Conservation (phyloP, 2,329 filamentous ascomycete species). For the Bertia moriformis region DNA sequence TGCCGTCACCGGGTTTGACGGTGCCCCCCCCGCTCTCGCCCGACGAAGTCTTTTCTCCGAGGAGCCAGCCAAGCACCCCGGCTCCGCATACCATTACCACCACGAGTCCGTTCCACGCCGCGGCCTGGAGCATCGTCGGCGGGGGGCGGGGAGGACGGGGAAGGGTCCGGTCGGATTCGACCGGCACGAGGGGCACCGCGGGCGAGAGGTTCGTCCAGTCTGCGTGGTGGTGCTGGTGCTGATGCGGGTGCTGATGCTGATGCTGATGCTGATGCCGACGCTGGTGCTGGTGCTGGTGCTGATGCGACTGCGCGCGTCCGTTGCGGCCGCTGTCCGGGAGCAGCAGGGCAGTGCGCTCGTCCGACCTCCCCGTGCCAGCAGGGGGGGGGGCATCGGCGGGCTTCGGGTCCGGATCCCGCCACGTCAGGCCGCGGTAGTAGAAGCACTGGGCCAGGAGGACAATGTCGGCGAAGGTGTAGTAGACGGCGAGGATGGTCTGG, state of each 20-base stretch:
- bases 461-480: conserved; percentile 83
- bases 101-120: conserved; percentile 61
- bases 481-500: conserved; percentile 71
- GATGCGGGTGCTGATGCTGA: too few species aligned
- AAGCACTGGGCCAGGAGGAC: conserved; percentile 82
- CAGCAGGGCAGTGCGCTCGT: conserved; percentile 38
- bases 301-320: too few species aligned
- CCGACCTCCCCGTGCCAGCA: conserved; percentile 19
- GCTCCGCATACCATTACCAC: conserved; percentile 72
- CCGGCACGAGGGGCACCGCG: conserved; percentile 65
- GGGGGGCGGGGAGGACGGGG: conserved; percentile 25
- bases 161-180: conserved; percentile 24
- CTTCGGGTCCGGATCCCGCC: conserved; percentile 27
- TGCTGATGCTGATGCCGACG: too few species aligned
- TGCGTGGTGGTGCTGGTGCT: conserved; percentile 30
- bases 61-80: conserved; percentile 73
- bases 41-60: conserved; percentile 43
- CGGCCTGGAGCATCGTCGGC: conserved; percentile 33
- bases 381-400: not conserved
- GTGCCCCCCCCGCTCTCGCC: conserved; percentile 14
- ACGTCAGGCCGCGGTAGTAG: conserved; percentile 80
- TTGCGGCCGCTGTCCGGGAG: conserved; percentile 18
- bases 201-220: conserved; percentile 60
- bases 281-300: too few species aligned
- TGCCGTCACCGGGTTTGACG: conserved; percentile 5